These are phyloP conservation scores for Salix arbutifolia DNA, from an alignment of 345 rosid genomes.

Conservation along the genomic window DNA sequence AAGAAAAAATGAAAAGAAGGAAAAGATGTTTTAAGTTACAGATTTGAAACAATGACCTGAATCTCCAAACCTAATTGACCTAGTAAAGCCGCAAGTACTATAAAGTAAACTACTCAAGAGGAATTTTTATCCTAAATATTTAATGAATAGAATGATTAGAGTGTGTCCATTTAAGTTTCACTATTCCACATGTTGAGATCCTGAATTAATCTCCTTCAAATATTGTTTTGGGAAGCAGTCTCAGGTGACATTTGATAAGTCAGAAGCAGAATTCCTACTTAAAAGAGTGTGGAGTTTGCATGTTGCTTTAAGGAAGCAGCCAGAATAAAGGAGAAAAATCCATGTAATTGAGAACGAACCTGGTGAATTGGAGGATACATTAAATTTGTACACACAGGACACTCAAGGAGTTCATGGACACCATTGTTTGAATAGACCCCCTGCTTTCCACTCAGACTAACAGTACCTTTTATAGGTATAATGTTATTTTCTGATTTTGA, in stretches of 20 bases:
- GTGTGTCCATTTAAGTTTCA: not conserved
- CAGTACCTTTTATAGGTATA: constrained; percentile 17
- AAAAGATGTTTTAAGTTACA: not conserved
- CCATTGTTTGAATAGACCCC: constrained; percentile 38
- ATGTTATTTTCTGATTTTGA: constrained; percentile 24
- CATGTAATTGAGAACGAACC: constrained; percentile 12
- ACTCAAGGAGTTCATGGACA: constrained; percentile 32
- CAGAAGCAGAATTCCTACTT: not conserved
- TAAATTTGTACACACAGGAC: constrained; percentile 32
- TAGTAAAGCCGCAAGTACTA: not conserved
- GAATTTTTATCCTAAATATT: not conserved
- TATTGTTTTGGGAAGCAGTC: not conserved
- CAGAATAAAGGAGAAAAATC: not conserved
- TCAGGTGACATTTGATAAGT: not conserved
- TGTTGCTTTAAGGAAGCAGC: not conserved
- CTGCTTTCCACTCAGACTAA: constrained; percentile 30
- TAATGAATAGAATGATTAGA: not conserved
- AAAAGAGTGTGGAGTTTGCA: not conserved
- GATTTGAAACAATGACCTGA: not conserved
- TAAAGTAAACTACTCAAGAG: not conserved
- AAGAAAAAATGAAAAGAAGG: not conserved
- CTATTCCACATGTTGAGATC: not conserved
- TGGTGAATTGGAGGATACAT: constrained; percentile 37
- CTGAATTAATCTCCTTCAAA: not conserved
- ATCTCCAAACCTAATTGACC: not conserved